Percentiles rank a stretch among this genome's conserved stretches.
Conservation (phyloP, 106 monocot genomes). For the Phalaenopsis equestris region DNA sequence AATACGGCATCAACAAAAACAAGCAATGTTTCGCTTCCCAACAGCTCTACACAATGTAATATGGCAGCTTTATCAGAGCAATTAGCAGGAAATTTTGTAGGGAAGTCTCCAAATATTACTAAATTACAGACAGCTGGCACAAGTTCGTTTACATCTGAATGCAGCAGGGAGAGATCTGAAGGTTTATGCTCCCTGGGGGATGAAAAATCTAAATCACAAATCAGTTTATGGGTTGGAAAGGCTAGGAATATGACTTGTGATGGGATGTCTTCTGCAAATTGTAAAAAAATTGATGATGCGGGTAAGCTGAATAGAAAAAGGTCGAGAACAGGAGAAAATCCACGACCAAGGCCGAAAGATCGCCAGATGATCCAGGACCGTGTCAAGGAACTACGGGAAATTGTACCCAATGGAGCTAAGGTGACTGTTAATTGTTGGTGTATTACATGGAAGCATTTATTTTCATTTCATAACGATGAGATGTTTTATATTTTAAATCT, state of each 20-base stretch:
- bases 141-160: constrained; percentile 29
- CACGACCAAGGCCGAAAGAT: constrained; percentile 89
- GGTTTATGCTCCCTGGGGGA: constrained; percentile 19
- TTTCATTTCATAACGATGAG: background rate
- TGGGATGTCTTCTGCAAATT: constrained; percentile 27
- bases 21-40: constrained; percentile 14
- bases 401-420: constrained; percentile 94
- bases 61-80: constrained; percentile 12
- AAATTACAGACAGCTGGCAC: constrained; percentile 21
- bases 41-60: constrained; percentile 8
- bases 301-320: constrained; percentile 63
- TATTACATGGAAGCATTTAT: background rate
- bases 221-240: constrained; percentile 56
- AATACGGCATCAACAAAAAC: constrained; percentile 32
- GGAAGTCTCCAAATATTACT: constrained; percentile 15
- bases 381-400: constrained; percentile 87
- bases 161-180: constrained; percentile 28
- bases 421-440: constrained; percentile 17
- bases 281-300: constrained; percentile 34
- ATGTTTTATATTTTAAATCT: background rate
- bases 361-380: constrained; percentile 96
- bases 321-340: constrained; percentile 65
- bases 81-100: constrained; percentile 8
- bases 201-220: constrained; percentile 51
- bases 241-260: constrained; percentile 32